Evolutionary conservation across 345 rosid genomes (phyloP), one percentile per base, ranked within the genome.

Genomic region (Pugionium cornutum): DNA sequence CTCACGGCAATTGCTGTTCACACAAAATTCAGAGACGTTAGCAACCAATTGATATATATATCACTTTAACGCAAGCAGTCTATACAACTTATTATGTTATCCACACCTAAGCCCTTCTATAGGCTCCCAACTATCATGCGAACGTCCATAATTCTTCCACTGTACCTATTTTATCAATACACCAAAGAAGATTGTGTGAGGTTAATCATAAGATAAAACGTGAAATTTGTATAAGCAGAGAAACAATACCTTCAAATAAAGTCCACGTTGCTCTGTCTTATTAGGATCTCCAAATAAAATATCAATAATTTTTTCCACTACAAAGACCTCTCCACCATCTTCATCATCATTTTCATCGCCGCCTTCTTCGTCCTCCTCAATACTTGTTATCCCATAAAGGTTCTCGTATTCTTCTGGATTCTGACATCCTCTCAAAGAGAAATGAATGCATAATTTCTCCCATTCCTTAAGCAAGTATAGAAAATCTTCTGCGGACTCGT

Each of bases 261-360:
- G 37, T 9, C 79, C 83, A 7, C 60, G 33, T 28, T 81, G 54
- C 37, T 53, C 26, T 27, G 31, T 75, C 43, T 68, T 74, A 0
- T 80, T 77, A 0, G 87, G 86, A 42, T 84, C 81, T 10, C 95
- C 90, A 28, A 72, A 84, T 56, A 78, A 62, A 39, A 89, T 83
- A 34, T 55, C 62, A 27, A 86, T 41, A 29, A 88, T 11, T 37
- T 67, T 78, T 11, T 74, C 84, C 1, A 91, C 94, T 47, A 79
- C 89, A 67, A 82, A 91, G 2, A 78, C 62, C 44, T 83, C 86
- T 0, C 47, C 67, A 54, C 73, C 82, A 45, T 41, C 67, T 3
- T 58, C 79, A 5, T 25, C 63, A 2, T 34, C 73, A 63, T 51
- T 77, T 9, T 71, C 80, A 27, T 58, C 69, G 32, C 57, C 70